Conservation (phyloP, 257 asterid species). For the Nemophila menziesii region DNA sequence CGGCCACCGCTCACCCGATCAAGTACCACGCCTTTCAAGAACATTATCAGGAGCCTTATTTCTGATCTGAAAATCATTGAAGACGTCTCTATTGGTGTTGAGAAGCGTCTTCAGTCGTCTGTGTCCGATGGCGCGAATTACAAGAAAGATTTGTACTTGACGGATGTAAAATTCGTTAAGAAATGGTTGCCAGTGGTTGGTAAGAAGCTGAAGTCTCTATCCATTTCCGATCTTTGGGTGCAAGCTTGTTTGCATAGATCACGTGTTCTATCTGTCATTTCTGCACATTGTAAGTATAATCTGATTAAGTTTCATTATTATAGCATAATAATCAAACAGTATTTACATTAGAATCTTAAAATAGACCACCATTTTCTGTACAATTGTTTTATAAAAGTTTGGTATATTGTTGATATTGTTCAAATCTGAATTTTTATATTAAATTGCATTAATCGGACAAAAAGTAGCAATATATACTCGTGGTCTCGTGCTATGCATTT, state of each 20-base stretch:
- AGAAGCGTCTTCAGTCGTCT: slow-evolving; percentile 38
- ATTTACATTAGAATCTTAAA: too few relatives aligned
- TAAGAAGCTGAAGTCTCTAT: slow-evolving; percentile 29
- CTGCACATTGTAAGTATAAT: slow-evolving; percentile 51
- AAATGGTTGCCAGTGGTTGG: slow-evolving; percentile 48
- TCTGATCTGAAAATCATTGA: slow-evolving; percentile 36
- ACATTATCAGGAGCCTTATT: slow-evolving; percentile 27
- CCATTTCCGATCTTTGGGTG: slow-evolving; percentile 65
- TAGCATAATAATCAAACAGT: too few relatives aligned
- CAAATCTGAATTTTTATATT: too few relatives aligned
- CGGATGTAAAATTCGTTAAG: slow-evolving; percentile 30
- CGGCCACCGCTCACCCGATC: slow-evolving; percentile 39
- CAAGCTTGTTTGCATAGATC: slow-evolving; percentile 75
- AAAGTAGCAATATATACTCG: too few relatives aligned
- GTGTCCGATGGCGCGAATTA: slow-evolving; percentile 47
- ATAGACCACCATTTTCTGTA: too few relatives aligned
- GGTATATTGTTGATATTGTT: too few relatives aligned
- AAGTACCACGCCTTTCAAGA: slow-evolving; percentile 53
- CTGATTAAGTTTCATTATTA: too few relatives aligned
- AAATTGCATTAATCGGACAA: too few relatives aligned
- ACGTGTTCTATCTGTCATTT: slow-evolving; percentile 34
- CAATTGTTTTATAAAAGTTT: too few relatives aligned
- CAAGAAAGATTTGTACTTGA: slow-evolving; percentile 47
- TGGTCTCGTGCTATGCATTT: too few relatives aligned
- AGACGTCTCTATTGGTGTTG: slow-evolving; percentile 47